phyloP scores from a whole-genome alignment of 1,139 yeast genomes.

The Kodamaea suecica region DNA sequence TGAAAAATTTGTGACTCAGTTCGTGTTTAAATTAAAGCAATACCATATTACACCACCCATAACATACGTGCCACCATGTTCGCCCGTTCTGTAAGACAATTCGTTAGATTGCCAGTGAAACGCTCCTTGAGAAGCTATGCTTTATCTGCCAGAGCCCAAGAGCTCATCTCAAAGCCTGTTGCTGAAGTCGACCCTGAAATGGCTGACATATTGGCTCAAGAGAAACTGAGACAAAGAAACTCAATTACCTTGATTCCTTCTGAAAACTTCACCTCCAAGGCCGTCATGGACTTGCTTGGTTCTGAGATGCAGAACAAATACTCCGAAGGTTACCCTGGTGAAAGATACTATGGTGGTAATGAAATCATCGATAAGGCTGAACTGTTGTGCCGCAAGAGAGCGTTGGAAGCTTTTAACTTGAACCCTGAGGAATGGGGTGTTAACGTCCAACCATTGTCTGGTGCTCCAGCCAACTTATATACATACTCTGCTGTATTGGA shows the following conservation, averaged over 20 bases:
- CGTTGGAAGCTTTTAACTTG: conserved; percentile 77
- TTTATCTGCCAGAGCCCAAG: conserved; percentile 46
- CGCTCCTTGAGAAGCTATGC: conserved; percentile 36
- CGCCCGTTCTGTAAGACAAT: conserved; percentile 21
- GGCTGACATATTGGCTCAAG: conserved; percentile 68
- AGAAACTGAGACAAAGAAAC: conserved; percentile 79
- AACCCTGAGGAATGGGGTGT: conserved; percentile 89
- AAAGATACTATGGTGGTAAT: conserved; percentile 96
- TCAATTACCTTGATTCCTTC: conserved; percentile 91
- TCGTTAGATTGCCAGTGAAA: conserved; percentile 13
- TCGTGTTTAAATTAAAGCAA: no score
- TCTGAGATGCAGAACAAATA: conserved; percentile 97
- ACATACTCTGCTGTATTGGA: conserved; percentile 90
- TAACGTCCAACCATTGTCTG: conserved; percentile 89
- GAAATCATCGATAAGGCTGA: conserved; percentile 92
- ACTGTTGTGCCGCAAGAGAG: conserved; percentile 85
- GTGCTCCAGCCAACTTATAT: conserved; percentile 94
- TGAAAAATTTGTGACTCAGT: no score
- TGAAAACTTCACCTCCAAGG: conserved; percentile 91
- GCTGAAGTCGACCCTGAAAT: conserved; percentile 81
- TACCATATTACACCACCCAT: no score
- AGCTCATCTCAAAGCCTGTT: conserved; percentile 61
- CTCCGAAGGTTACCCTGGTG: conserved; percentile 98
- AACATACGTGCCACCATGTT: no score
- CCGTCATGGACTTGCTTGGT: conserved; percentile 91